Evolutionary conservation across 768 basidiomycete genomes (phyloP), one percentile per base, ranked within the genome.

Genomic region (Neoboletus magnificus): DNA sequence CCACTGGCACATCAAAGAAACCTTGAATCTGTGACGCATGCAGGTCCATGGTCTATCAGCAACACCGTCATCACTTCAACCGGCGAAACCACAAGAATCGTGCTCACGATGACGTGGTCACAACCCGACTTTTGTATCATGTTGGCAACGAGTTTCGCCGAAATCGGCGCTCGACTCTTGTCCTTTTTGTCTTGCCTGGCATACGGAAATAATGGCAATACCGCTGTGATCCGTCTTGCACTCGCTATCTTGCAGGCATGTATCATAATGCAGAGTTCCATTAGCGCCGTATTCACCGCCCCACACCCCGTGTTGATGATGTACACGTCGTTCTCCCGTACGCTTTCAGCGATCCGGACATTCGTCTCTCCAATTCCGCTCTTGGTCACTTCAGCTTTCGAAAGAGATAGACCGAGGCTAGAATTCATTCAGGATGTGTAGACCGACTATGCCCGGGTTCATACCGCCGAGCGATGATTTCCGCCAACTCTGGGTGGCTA

Each of bases 181-280:
- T 99, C 96, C 74, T 98, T 99, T 73, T 98, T 98, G 78, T 99
- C 97, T 73, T 98, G 97, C 55, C 97, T 80, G 10, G 97, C 86
- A 73, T 99, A 99, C 1, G 97, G 96, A 74, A 93, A 99, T 35
- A 97, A 82, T 40, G 97, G 97, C 55, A 98, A 83, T 59, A 99
- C 94, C n/a, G 96, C 97, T 7, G 97, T 99, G 68, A 99, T 98
- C 58, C 97, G 81, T 73, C 90, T 91, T 45, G 97, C 95, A 61
- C 93, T 96, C n/a, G 97, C 96, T 66, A 98, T 98, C 77, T 95
- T 96, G 85, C 96, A 97, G 11, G 97, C 95, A 70, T 98, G 95
- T 66, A 98, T 93, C 93, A 99, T 96, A 67, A 98, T 98, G 71
- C 95, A 93, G 44, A 94, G 82, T 72, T 98, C 97, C 93, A 99